Conservation (phyloP, 805 yeast species). For the Candida glaebosa region DNA sequence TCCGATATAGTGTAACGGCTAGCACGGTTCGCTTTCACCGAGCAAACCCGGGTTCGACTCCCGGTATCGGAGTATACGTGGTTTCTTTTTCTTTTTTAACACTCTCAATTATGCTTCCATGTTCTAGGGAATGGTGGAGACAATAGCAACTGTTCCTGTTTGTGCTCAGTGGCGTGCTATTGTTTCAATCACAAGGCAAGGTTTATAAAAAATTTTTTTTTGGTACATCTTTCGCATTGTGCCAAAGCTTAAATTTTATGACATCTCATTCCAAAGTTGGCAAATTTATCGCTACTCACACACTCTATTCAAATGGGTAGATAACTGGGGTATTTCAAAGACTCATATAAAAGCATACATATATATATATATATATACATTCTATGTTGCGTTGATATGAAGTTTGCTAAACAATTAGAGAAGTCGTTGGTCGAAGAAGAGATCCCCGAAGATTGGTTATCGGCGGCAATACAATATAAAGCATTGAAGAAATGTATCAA, state of each 20-base stretch:
- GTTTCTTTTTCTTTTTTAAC: background rate
- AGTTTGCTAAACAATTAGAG: constrained; percentile 71
- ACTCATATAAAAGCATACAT: no score
- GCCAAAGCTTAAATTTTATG: no score
- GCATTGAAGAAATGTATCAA: constrained; percentile 64
- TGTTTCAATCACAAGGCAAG: no score
- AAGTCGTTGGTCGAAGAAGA: constrained; percentile 57
- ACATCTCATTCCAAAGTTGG: no score
- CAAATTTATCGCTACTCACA: no score
- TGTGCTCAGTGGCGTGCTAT: no score
- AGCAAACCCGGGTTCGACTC: constrained; percentile 77
- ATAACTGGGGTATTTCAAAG: no score
- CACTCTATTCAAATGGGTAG: no score
- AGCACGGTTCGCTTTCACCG: constrained; percentile 54
- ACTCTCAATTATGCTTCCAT: background rate
- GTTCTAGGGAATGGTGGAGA: background rate
- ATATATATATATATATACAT: background rate
- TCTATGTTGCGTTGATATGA: constrained; percentile 44
- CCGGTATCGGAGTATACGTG: constrained; percentile 61
- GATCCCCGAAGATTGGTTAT: constrained; percentile 66
- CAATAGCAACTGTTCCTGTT: background rate
- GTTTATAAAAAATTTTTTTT: no score
- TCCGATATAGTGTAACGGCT: constrained; percentile 54
- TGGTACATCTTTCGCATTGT: no score
- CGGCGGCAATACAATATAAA: constrained; percentile 69